Evolutionary conservation across 2,329 filamentous ascomycete species (phyloP).

Genomic region (Botryosphaeria agaves): DNA sequence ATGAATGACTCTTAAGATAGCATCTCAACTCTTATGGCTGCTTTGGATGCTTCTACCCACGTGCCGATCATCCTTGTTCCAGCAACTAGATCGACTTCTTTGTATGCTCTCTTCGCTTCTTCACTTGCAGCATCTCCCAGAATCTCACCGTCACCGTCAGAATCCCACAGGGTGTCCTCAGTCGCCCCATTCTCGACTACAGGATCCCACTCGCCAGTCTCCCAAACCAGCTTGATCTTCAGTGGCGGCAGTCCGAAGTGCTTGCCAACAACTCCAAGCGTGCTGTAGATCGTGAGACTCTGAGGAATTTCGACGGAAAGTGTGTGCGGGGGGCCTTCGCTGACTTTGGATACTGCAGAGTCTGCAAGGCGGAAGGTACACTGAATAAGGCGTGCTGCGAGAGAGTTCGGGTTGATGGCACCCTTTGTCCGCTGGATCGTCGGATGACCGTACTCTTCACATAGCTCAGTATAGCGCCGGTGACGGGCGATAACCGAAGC

Average conservation of each 20-base stretch:
- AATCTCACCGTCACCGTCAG: slow-evolving; percentile 23
- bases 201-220: slow-evolving; percentile 82
- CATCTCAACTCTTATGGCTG: slow-evolving; percentile 51
- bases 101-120: slow-evolving; percentile 18
- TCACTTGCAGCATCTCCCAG: slow-evolving; percentile 21
- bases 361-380: slow-evolving; percentile 38
- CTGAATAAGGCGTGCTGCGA: slow-evolving; percentile 59
- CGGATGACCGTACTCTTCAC: slow-evolving; percentile 58
- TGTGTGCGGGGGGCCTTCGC: slow-evolving; percentile 5
- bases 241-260: slow-evolving; percentile 50
- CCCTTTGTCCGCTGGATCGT: slow-evolving; percentile 31
- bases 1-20: too few relatives aligned
- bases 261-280: slow-evolving; percentile 61
- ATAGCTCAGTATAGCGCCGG: slow-evolving; percentile 57
- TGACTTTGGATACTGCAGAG: slow-evolving; percentile 4
- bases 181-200: slow-evolving; percentile 43
- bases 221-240: slow-evolving; percentile 55
- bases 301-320: slow-evolving; percentile 43
- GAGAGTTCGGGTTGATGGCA: slow-evolving; percentile 52
- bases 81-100: slow-evolving; percentile 62
- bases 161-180: slow-evolving; percentile 33
- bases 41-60: slow-evolving; percentile 59
- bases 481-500: slow-evolving; percentile 42
- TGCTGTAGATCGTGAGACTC: slow-evolving; percentile 61
- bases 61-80: slow-evolving; percentile 70